A percentile compares a stretch with the other conserved stretches of the same genome.
These are phyloP conservation scores for Chalciporus pseudorubinellus DNA, from an alignment of 768 basidiomycete genomes.

Conservation along the genomic window DNA sequence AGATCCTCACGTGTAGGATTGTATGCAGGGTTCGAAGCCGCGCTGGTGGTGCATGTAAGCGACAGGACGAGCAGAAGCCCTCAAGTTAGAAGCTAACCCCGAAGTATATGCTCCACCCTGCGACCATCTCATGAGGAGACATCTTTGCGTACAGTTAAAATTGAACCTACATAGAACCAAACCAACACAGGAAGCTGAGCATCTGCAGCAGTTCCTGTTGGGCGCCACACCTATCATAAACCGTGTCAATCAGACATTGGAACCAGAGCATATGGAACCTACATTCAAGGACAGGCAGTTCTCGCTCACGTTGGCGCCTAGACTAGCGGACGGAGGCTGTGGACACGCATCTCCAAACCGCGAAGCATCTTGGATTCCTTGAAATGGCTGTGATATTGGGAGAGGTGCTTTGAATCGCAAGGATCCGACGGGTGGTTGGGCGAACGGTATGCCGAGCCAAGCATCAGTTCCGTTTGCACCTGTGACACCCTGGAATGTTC, in stretches of 20 bases:
- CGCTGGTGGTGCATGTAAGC: constrained; percentile 2
- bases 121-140: too few species aligned
- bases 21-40: constrained; percentile 15
- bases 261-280: neutral
- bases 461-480: constrained; percentile 46
- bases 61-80: neutral
- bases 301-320: constrained; percentile 43
- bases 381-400: constrained; percentile 33
- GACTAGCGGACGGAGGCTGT: constrained; percentile 36
- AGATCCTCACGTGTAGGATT: constrained; percentile 14
- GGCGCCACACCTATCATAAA: constrained; percentile 18
- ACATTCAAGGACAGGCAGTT: constrained; percentile 58
- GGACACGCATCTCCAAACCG: constrained; percentile 56
- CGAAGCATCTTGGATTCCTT: constrained; percentile 40
- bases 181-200: constrained; percentile 18
- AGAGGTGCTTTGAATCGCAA: constrained; percentile 59
- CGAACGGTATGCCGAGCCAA: constrained; percentile 64
- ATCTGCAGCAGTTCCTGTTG: constrained; percentile 1
- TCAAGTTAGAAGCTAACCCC: constrained; percentile 1
- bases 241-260: too few species aligned
- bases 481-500: constrained; percentile 46
- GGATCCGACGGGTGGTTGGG: constrained; percentile 50
- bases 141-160: too few species aligned
- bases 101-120: constrained; percentile 17
- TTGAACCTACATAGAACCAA: constrained; percentile 19